Conservation (phyloP, 805 yeast genomes). For the Candida vartiovaarae region DNA sequence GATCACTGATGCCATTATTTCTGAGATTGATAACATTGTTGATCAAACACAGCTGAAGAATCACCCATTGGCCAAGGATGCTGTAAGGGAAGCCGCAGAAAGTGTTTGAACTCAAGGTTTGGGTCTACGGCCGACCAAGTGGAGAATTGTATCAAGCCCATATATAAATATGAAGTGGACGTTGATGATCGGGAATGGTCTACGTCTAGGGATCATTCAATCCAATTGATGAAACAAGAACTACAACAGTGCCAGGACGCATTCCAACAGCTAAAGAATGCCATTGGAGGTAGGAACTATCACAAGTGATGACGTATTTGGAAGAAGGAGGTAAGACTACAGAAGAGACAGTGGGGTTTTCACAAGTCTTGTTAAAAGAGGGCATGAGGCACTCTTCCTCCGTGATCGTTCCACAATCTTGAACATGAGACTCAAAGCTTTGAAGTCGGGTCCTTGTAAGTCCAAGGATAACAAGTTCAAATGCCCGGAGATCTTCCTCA, state of each 20-base stretch:
- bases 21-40: slow-evolving; percentile 70
- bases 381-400: slow-evolving; percentile 78
- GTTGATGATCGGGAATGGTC: slow-evolving; percentile 94
- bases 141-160: slow-evolving; percentile 97
- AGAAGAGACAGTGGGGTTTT: slow-evolving; percentile 79
- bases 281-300: slow-evolving; percentile 76
- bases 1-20: slow-evolving; percentile 70
- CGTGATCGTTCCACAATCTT: slow-evolving; percentile 65
- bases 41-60: slow-evolving; percentile 68
- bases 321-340: slow-evolving; percentile 31
- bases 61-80: slow-evolving; percentile 80
- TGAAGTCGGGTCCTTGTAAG: slow-evolving; percentile 71
- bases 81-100: slow-evolving; percentile 79
- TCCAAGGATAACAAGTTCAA: slow-evolving; percentile 74
- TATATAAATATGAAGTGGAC: slow-evolving; percentile 93
- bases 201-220: slow-evolving; percentile 71
- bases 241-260: slow-evolving; percentile 70
- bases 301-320: slow-evolving; percentile 73
- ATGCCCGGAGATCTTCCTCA: slow-evolving; percentile 92
- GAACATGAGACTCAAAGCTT: slow-evolving; percentile 66
- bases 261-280: slow-evolving; percentile 48
- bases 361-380: slow-evolving; percentile 68
- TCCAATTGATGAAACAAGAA: slow-evolving; percentile 72
- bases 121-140: slow-evolving; percentile 97
- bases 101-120: slow-evolving; percentile 72